These are phyloP conservation scores for Angomonas ambiguus DNA, from an alignment of 208 protist species.

Conservation along the genomic window DNA sequence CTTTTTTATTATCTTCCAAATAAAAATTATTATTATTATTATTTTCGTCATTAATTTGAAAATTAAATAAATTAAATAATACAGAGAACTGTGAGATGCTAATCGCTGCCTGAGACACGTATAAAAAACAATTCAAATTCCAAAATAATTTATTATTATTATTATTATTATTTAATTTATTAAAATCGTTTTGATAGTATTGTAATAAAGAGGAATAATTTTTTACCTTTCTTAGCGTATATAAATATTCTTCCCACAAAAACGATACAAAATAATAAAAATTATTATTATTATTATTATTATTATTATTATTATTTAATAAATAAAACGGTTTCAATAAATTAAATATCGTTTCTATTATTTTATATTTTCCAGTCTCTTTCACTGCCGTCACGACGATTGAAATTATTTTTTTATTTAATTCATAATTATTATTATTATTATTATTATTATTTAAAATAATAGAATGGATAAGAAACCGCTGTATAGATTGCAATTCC, in stretches of 20 bases:
- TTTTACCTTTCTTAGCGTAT: background rate
- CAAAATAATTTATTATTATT: background rate
- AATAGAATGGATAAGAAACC: background rate
- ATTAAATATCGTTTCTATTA: background rate
- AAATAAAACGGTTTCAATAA: constrained; percentile 1
- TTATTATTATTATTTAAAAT: constrained; percentile 10
- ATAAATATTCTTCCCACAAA: constrained; percentile 1
- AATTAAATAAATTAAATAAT: constrained; percentile 4
- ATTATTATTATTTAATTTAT: constrained; percentile 3
- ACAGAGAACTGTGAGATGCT: background rate
- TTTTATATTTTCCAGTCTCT: background rate
- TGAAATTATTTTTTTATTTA: background rate
- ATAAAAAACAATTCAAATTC: background rate
- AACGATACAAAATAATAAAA: background rate
- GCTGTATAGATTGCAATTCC: background rate
- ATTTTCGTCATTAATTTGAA: background rate
- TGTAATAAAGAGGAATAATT: background rate
- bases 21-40: background rate
- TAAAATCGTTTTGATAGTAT: background rate
- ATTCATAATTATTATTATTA: background rate
- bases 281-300: constrained; percentile 7
- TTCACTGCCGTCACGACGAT: background rate
- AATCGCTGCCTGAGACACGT: background rate
- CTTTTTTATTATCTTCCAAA: background rate
- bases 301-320: constrained; percentile 7